Conservation (phyloP, 1,284 basidiomycete species). For the Tylopilus sp. region DNA sequence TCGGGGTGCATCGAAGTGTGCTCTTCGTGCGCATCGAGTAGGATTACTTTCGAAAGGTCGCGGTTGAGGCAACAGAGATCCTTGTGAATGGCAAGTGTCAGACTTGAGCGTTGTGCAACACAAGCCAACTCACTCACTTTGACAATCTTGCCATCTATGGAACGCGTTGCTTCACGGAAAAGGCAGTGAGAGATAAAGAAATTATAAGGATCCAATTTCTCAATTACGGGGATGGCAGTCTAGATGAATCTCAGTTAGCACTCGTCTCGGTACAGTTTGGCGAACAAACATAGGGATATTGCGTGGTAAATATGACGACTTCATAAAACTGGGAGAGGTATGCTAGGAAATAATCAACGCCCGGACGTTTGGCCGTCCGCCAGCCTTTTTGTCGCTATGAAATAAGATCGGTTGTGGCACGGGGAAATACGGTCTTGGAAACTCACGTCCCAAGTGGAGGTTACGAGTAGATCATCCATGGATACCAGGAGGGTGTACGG, state of each 20-base stretch:
- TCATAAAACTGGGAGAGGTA: constrained; percentile 98
- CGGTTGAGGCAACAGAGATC: constrained; percentile 93
- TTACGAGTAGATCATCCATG: constrained; percentile 89
- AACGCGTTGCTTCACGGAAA: constrained; percentile 86
- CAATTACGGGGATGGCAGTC: constrained; percentile 87
- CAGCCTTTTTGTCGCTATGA: constrained; percentile 78
- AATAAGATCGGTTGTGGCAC: background rate
- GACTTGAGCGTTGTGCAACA: background rate
- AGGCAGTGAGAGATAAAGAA: constrained; percentile 88
- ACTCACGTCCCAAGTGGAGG: constrained; percentile 92
- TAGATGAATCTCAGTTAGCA: constrained; percentile 31
- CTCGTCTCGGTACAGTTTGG: background rate
- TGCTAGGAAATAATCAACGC: constrained; percentile 95
- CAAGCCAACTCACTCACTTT: constrained; percentile 52
- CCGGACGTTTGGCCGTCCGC: constrained; percentile 90
- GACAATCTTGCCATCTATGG: constrained; percentile 74
- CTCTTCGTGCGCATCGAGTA: constrained; percentile 83
- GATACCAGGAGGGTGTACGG: constrained; percentile 92
- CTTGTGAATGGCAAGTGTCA: constrained; percentile 35
- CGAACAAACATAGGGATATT: constrained; percentile 77
- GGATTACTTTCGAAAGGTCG: constrained; percentile 86
- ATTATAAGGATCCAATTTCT: constrained; percentile 93
- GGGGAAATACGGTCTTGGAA: background rate
- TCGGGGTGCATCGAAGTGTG: constrained; percentile 82
- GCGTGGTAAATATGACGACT: constrained; percentile 93